Evolutionary conservation across 192 early-diverging fungal species (phyloP).

Genomic region (Rhizoclosmatium sp.): DNA sequence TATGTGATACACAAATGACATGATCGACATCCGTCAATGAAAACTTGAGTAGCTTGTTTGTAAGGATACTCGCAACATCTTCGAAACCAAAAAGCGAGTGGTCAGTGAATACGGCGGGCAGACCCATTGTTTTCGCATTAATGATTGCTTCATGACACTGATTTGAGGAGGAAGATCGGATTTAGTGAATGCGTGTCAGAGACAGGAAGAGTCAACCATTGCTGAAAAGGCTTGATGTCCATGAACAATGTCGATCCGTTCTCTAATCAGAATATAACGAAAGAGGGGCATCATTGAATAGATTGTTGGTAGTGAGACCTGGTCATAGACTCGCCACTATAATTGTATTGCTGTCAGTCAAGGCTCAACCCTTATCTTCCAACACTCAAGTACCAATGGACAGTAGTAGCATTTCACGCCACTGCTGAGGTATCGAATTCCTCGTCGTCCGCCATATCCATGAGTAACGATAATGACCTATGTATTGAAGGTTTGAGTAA

Average conservation of each 20-base stretch:
- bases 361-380: background rate
- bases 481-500: background rate
- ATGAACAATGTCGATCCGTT: slow-evolving; percentile 93
- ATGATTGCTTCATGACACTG: slow-evolving; percentile 96
- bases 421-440: slow-evolving; percentile 89
- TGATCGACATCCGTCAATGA: slow-evolving; percentile 96
- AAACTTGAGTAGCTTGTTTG: slow-evolving; percentile 97
- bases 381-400: slow-evolving; percentile 55
- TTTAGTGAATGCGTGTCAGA: too few species aligned
- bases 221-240: slow-evolving; percentile 74
- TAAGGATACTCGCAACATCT: slow-evolving; percentile 88
- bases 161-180: slow-evolving; percentile 80
- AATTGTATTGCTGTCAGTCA: background rate
- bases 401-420: slow-evolving; percentile 97
- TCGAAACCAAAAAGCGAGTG: slow-evolving; percentile 98
- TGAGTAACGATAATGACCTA: slow-evolving; percentile 93
- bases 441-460: slow-evolving; percentile 74
- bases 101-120: slow-evolving; percentile 94
- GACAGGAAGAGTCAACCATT: background rate
- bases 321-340: slow-evolving; percentile 76
- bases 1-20: slow-evolving; percentile 98
- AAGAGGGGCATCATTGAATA: slow-evolving; percentile 87
- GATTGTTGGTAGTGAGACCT: slow-evolving; percentile 90
- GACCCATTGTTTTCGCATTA: slow-evolving; percentile 94
- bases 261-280: slow-evolving; percentile 88